Conservation (phyloP, 1,284 basidiomycete species). For the Naganishia liquefaciens region DNA sequence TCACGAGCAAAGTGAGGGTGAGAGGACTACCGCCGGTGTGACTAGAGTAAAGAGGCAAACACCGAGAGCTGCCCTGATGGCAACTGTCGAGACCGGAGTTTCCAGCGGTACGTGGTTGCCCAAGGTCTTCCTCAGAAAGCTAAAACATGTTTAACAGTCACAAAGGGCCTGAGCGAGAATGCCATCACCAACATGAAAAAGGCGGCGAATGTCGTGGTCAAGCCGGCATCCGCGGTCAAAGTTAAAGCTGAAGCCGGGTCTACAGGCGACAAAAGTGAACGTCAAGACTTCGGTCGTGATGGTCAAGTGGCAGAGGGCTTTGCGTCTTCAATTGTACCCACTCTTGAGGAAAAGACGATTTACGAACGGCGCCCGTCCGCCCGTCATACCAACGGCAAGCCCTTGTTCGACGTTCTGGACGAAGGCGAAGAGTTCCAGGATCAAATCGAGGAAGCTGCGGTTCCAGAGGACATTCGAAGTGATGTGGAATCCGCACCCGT, state of each 20-base stretch:
- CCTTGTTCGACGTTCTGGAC: conserved; percentile 49
- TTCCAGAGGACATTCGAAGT: conserved; percentile 19
- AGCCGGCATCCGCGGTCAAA: conserved; percentile 47
- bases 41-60: conserved; percentile 50
- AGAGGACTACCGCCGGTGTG: conserved; percentile 46
- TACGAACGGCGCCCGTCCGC: conserved; percentile 53
- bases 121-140: background rate
- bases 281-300: conserved; percentile 60
- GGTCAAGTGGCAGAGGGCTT: conserved; percentile 63
- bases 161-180: conserved; percentile 52
- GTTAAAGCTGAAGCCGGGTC: conserved; percentile 12
- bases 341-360: conserved; percentile 69
- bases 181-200: conserved; percentile 50
- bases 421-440: conserved; percentile 37
- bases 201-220: conserved; percentile 57
- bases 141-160: conserved; percentile 36
- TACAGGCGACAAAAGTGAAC: conserved; percentile 57
- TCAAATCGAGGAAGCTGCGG: conserved; percentile 28
- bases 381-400: conserved; percentile 51
- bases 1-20: conserved; percentile 63
- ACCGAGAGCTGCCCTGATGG: conserved; percentile 41
- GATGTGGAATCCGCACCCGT: conserved; percentile 31
- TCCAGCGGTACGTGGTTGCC: conserved; percentile 39
- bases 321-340: conserved; percentile 67
- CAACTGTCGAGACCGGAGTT: conserved; percentile 43